Conservation (phyloP, 306 rosid genomes). For the Sophora flavescens region DNA sequence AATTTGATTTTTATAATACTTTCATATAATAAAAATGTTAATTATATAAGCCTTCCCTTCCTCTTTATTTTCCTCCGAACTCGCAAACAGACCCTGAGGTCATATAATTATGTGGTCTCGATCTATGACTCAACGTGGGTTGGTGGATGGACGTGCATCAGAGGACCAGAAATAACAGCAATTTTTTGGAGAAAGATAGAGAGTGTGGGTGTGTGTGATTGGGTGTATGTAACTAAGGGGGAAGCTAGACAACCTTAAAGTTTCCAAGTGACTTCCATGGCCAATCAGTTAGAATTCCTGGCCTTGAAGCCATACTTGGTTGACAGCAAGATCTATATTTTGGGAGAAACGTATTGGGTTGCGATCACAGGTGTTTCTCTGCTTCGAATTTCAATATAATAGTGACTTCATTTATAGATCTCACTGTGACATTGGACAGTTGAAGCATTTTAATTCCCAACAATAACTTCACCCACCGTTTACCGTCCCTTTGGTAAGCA, state of each 20-base stretch:
- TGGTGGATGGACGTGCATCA: neutral
- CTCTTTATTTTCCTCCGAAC: too few relatives aligned
- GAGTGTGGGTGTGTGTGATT: too few relatives aligned
- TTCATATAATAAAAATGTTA: too few relatives aligned
- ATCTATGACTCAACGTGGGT: neutral
- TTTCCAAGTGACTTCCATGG: conserved; percentile 73
- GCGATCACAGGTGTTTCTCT: neutral
- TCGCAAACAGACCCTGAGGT: neutral
- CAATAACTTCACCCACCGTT: neutral
- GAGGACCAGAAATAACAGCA: neutral
- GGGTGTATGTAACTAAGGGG: neutral
- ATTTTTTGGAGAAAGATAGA: neutral
- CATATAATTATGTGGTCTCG: neutral
- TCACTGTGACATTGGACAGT: neutral
- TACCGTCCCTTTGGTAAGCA: neutral
- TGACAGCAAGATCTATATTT: neutral
- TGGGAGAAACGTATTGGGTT: neutral
- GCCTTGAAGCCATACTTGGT: conserved; percentile 62
- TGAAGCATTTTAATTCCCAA: neutral
- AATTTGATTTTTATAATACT: too few relatives aligned
- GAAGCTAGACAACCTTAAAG: conserved; percentile 52
- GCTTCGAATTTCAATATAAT: neutral
- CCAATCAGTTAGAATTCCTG: conserved; percentile 76
- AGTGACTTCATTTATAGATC: conserved; percentile 22
- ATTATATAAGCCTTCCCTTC: too few relatives aligned